Percentiles rank a stretch among this genome's conserved stretches.
Conservation (phyloP, 2,329 filamentous ascomycete genomes). For the Alternaria rosae region DNA sequence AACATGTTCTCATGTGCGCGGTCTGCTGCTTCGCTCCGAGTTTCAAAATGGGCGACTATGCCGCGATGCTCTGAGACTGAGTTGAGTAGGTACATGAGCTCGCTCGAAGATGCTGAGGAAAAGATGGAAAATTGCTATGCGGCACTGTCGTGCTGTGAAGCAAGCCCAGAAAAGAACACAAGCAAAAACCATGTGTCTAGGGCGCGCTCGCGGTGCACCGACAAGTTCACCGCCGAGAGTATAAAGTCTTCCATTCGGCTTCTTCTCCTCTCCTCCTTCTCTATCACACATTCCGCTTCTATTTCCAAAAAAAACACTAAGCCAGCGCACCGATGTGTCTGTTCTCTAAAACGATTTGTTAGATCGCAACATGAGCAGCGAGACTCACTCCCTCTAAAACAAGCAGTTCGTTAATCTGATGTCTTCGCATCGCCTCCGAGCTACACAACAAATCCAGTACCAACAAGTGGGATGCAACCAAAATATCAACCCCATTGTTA, state of each 20-base stretch:
- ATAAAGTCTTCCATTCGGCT: not conserved
- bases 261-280: not conserved
- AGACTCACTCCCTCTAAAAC: not conserved
- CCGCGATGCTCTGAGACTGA: not conserved
- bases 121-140: not conserved
- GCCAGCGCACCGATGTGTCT: too few relatives aligned
- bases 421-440: not conserved
- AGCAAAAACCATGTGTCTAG: not conserved
- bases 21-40: not conserved
- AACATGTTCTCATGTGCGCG: too few relatives aligned
- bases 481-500: too few relatives aligned
- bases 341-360: too few relatives aligned
- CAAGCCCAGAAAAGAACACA: fast-evolving
- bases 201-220: not conserved
- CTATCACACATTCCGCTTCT: too few relatives aligned
- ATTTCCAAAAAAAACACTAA: too few relatives aligned
- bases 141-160: not conserved
- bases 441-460: not conserved
- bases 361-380: too few relatives aligned
- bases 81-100: fast-evolving
- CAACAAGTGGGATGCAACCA: too few relatives aligned
- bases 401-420: not conserved
- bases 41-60: not conserved
- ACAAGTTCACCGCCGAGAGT: not conserved
- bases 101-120: not conserved